phyloP scores from a whole-genome alignment of 371 early-diverging fungal species.

The Mucor velutinosus region DNA sequence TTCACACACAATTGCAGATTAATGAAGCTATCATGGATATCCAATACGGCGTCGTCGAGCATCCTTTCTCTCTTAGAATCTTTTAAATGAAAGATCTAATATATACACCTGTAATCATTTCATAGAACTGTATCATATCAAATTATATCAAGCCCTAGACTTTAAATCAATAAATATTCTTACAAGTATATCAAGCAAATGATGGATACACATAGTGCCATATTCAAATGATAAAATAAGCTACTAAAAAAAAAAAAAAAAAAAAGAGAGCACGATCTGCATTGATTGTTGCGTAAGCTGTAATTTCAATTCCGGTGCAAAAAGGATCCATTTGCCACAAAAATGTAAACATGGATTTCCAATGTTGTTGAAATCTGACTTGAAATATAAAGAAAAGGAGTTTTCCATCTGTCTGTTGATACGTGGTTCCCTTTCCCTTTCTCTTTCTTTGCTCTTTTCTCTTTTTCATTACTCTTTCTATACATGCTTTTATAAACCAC shows the following conservation, averaged over 20 bases:
- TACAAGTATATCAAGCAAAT: neutral
- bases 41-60: constrained; percentile 83
- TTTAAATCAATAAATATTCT: neutral
- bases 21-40: constrained; percentile 43
- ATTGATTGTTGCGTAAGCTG: no score
- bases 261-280: no score
- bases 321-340: no score
- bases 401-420: neutral
- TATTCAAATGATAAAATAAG: neutral
- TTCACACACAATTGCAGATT: no score
- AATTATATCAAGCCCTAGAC: neutral
- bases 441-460: neutral
- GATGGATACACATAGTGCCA: neutral
- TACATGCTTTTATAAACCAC: neutral
- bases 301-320: no score
- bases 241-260: no score
- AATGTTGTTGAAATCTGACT: neutral
- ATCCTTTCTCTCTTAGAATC: constrained; percentile 52
- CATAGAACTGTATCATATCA: neutral
- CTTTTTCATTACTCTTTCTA: neutral
- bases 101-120: neutral
- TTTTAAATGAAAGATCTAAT: neutral
- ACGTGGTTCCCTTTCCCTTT: neutral
- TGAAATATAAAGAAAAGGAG: constrained; percentile 2
- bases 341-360: no score